phyloP scores from a whole-genome alignment of 345 rosid genomes.

The Trapa incisa region DNA sequence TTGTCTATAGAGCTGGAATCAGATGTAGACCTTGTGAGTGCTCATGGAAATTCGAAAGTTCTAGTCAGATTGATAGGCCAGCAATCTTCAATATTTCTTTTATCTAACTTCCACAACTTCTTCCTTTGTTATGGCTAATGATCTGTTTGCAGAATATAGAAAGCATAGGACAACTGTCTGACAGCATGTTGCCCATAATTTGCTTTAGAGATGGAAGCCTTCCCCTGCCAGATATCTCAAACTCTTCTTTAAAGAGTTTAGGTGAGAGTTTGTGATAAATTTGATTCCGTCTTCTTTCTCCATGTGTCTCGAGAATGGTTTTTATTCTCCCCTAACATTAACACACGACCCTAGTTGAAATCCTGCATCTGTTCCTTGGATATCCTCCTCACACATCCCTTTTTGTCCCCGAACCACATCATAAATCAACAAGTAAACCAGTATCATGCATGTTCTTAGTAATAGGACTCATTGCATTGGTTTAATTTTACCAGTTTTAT shows the following conservation, averaged over 20 bases:
- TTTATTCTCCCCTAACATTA: too few relatives aligned
- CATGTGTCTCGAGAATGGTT: background rate
- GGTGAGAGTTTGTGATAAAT: conserved; percentile 27
- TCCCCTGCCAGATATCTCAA: conserved; percentile 67
- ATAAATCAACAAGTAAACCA: background rate
- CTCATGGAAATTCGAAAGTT: conserved; percentile 6
- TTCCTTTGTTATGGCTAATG: conserved; percentile 8
- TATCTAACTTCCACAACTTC: conserved; percentile 1
- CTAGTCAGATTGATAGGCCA: background rate
- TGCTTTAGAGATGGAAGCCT: conserved; percentile 95
- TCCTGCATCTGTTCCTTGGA: too few relatives aligned
- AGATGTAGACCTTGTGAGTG: conserved; percentile 77
- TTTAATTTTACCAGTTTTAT: background rate
- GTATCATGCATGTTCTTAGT: background rate
- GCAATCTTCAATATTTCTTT: background rate
- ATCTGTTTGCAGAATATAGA: conserved; percentile 29
- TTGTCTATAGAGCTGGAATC: conserved; percentile 58
- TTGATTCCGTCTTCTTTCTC: background rate
- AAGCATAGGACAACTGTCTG: conserved; percentile 34
- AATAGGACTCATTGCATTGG: background rate
- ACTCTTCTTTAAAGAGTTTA: conserved; percentile 33
- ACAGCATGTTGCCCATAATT: conserved; percentile 50
- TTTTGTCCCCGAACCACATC: background rate
- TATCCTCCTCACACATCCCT: background rate
- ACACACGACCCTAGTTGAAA: too few relatives aligned